Conservation (phyloP, 306 rosid species). For the Sicyos baderoa region DNA sequence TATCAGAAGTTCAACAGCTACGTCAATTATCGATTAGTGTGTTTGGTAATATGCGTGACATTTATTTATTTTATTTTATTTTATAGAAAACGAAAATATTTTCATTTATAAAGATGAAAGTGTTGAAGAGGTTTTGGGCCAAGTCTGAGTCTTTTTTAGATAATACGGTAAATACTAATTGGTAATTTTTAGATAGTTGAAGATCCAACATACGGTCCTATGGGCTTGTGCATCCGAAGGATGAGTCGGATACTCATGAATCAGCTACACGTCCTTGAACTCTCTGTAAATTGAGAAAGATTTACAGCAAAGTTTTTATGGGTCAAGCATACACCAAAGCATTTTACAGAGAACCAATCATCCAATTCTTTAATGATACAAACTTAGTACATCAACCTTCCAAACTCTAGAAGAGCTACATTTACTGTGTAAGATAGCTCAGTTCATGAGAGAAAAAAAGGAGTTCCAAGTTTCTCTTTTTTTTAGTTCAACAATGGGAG, state of each 20-base stretch:
- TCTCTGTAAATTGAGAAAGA: too few species aligned
- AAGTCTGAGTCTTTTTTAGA: too few species aligned
- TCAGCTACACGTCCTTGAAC: too few species aligned
- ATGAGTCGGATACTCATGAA: too few species aligned
- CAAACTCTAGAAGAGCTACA: not conserved
- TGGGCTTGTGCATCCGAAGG: too few species aligned
- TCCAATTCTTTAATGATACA: not conserved
- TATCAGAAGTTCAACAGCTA: not conserved
- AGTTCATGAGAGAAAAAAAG: not conserved
- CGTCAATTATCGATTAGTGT: not conserved
- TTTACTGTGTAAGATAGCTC: not conserved
- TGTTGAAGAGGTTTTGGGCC: too few species aligned
- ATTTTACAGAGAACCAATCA: not conserved
- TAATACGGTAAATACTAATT: too few species aligned
- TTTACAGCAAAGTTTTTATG: not conserved
- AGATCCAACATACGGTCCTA: too few species aligned
- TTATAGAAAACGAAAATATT: too few species aligned
- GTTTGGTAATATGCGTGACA: not conserved
- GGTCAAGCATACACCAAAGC: not conserved
- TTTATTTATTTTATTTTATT: not conserved
- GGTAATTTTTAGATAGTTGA: too few species aligned
- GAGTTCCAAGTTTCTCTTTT: not conserved
- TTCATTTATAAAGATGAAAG: too few species aligned
- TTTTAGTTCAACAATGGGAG: too few species aligned
- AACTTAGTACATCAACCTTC: not conserved